Percentiles rank a stretch among this genome's conserved stretches.
Evolutionary conservation across 306 rosid genomes (phyloP).

Genomic region (Prunus mume): DNA sequence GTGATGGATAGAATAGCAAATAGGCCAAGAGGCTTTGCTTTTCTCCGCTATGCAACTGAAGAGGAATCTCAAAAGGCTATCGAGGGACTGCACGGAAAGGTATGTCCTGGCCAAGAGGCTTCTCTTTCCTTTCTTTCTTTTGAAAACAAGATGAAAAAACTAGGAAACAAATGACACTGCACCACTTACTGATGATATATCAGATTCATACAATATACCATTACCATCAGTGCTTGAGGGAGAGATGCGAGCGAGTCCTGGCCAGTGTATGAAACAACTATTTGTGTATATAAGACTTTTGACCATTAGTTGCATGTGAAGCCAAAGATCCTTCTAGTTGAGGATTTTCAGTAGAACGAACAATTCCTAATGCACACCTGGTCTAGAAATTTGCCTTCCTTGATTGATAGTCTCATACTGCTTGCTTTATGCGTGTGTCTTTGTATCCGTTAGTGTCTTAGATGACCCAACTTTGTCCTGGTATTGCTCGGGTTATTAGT

Average conservation of each 20-base stretch:
- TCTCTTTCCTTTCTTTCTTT: background rate
- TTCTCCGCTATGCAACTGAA: conserved; percentile 71
- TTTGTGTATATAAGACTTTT: background rate
- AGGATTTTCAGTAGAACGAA: background rate
- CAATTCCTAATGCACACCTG: background rate
- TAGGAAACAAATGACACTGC: background rate
- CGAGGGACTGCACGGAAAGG: conserved; percentile 96
- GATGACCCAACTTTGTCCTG: background rate
- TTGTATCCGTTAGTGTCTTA: background rate
- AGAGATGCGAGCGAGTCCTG: background rate
- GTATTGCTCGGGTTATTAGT: background rate
- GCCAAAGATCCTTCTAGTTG: background rate
- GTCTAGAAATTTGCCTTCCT: background rate
- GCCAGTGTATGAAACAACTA: background rate
- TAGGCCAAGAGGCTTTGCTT: conserved; percentile 95
- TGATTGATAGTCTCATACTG: background rate
- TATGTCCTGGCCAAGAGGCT: conserved; percentile 13
- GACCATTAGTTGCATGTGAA: background rate
- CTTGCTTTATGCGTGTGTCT: background rate
- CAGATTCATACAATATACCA: background rate
- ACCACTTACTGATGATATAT: background rate
- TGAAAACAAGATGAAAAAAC: background rate
- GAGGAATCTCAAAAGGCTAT: conserved; percentile 83
- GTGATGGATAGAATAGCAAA: conserved; percentile 95
- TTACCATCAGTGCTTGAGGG: background rate